A percentile compares a stretch with the other conserved stretches of the same genome.
phyloP scores from a whole-genome alignment of 257 asterid genomes.

The Eustoma russellianum region DNA sequence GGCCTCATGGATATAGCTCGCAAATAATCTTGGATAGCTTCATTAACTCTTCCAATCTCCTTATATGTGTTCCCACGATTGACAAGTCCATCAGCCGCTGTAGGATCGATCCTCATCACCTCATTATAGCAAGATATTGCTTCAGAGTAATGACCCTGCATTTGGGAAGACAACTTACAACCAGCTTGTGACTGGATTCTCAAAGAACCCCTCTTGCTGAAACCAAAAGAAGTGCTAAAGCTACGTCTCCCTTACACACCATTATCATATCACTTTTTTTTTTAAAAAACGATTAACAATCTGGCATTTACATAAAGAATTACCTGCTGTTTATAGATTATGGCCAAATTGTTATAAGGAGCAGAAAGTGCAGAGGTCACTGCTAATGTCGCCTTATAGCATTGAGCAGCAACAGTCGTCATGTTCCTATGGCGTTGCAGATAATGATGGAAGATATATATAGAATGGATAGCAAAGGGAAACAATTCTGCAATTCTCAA shows the following conservation, averaged over 20 bases:
- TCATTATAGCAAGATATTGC: slow-evolving; percentile 97
- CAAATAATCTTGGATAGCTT: slow-evolving; percentile 83
- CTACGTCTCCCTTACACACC: too few relatives aligned
- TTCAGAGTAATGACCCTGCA: slow-evolving; percentile 87
- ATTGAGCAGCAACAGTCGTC: slow-evolving; percentile 93
- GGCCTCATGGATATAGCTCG: slow-evolving; percentile 85
- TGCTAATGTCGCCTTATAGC: slow-evolving; percentile 80
- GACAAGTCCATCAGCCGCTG: slow-evolving; percentile 96
- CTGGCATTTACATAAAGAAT: too few relatives aligned
- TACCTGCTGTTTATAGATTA: slow-evolving; percentile 97
- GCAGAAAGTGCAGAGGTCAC: slow-evolving; percentile 97
- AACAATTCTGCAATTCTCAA: neutral
- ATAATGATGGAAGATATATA: neutral
- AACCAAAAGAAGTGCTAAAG: too few relatives aligned
- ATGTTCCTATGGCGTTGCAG: slow-evolving; percentile 54
- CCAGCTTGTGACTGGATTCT: neutral
- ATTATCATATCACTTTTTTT: too few relatives aligned
- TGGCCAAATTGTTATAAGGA: slow-evolving; percentile 88
- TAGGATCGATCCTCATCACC: slow-evolving; percentile 89
- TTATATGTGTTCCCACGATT: slow-evolving; percentile 97
- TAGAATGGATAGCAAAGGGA: neutral
- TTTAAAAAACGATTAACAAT: too few relatives aligned
- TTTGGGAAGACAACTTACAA: slow-evolving; percentile 6
- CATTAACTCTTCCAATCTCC: slow-evolving; percentile 93
- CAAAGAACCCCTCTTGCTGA: neutral